phyloP scores from a whole-genome alignment of 495 filamentous ascomycete genomes.

The Trichoderma orchidacearum region DNA sequence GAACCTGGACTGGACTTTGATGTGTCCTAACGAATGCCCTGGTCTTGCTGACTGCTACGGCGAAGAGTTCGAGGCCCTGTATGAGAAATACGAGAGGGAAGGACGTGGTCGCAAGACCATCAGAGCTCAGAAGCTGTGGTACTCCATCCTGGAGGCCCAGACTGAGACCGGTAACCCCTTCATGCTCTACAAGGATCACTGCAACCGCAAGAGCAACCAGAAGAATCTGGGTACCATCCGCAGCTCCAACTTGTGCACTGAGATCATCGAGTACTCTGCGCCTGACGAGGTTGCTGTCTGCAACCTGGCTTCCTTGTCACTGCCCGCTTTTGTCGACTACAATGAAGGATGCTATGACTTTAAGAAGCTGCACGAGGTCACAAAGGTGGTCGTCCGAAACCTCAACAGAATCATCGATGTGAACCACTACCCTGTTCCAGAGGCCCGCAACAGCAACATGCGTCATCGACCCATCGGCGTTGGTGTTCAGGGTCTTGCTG shows the following conservation, averaged over 20 bases:
- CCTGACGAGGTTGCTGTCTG: conserved; percentile 98
- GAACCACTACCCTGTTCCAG: conserved; percentile 91
- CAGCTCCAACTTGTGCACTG: conserved; percentile 96
- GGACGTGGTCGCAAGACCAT: conserved; percentile 78
- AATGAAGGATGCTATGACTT: conserved; percentile 78
- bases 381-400: conserved; percentile 78
- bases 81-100: conserved; percentile 85
- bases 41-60: conserved; percentile 94
- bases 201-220: conserved; percentile 98
- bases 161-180: conserved; percentile 98
- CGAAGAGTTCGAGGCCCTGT: conserved; percentile 91
- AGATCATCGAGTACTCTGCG: conserved; percentile 94
- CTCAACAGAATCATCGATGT: conserved; percentile 95
- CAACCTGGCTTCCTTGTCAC: conserved; percentile 88
- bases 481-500: conserved; percentile 96
- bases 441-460: conserved; percentile 90
- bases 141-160: conserved; percentile 92
- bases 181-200: conserved; percentile 98
- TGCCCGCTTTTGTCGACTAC: conserved; percentile 81
- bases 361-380: conserved; percentile 84
- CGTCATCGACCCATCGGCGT: conserved; percentile 89
- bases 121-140: conserved; percentile 98
- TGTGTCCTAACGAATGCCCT: conserved; percentile 92
- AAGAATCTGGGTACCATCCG: conserved; percentile 97
- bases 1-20: conserved; percentile 91